These are phyloP conservation scores for Ceratocystis huliohia DNA, from an alignment of 2,329 filamentous ascomycete genomes.

Conservation along the genomic window DNA sequence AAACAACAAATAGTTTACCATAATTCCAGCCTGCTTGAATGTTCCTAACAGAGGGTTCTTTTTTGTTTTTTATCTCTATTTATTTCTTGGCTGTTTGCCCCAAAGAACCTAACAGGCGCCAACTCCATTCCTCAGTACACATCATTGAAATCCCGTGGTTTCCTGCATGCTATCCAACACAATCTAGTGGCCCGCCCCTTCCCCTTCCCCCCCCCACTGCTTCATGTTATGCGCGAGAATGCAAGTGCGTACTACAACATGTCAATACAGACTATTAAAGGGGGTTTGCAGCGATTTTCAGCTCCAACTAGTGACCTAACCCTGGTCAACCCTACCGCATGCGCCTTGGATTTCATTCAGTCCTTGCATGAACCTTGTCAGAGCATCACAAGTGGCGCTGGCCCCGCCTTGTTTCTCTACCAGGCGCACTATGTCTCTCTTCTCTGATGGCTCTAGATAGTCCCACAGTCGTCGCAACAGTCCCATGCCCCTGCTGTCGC, in stretches of 20 bases:
- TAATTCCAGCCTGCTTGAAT: not conserved
- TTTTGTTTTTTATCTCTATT: not conserved
- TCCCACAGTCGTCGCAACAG: conserved; percentile 24
- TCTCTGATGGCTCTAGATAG: conserved; percentile 21
- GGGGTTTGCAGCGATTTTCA: not conserved
- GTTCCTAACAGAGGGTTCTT: not conserved
- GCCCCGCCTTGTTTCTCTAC: not conserved
- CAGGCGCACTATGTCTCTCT: not conserved
- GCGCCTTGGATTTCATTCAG: not conserved
- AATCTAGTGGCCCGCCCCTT: too few relatives aligned
- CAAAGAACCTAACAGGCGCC: too few relatives aligned
- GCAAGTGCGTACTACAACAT: too few relatives aligned
- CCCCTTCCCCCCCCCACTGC: too few relatives aligned
- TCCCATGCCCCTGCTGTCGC: conserved; percentile 13
- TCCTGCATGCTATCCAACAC: too few relatives aligned
- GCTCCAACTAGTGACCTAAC: not conserved
- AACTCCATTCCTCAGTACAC: too few relatives aligned
- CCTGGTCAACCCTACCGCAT: not conserved
- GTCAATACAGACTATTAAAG: not conserved
- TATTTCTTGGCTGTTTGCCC: too few relatives aligned
- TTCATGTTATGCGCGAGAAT: too few relatives aligned
- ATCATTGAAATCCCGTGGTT: too few relatives aligned
- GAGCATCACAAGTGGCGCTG: not conserved
- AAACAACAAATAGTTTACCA: not conserved
- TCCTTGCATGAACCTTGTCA: not conserved